Evolutionary conservation across 2,329 filamentous ascomycete genomes (phyloP).

Genomic region (Trichophyton rubrum): DNA sequence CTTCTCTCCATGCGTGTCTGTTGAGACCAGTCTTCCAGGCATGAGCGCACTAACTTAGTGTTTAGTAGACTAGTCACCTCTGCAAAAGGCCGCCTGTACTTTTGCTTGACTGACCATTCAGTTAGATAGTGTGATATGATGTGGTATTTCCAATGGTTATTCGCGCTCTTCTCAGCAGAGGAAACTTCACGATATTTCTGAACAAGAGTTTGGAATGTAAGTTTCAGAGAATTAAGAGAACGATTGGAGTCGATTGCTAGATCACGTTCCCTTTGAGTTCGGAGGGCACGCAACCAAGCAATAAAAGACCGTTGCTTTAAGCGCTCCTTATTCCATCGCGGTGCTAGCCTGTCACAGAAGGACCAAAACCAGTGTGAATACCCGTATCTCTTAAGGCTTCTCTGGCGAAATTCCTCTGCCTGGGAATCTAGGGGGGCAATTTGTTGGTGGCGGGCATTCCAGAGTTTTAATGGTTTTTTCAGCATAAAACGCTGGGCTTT

Average conservation of each 20-base stretch:
- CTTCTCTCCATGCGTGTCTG: slow-evolving; percentile 33
- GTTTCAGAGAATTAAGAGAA: slow-evolving; percentile 19
- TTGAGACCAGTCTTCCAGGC: slow-evolving; percentile 40
- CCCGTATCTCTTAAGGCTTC: slow-evolving; percentile 21
- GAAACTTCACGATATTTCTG: slow-evolving; percentile 21
- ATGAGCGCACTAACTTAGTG: slow-evolving; percentile 33
- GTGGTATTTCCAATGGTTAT: slow-evolving; percentile 22
- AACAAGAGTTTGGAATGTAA: slow-evolving; percentile 25
- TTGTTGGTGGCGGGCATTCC: slow-evolving; percentile 34
- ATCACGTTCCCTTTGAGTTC: slow-evolving; percentile 29
- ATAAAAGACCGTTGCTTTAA: slow-evolving; percentile 31
- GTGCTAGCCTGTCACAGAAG: slow-evolving; percentile 33
- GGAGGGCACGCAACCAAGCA: slow-evolving; percentile 29
- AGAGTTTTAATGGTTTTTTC: slow-evolving; percentile 43
- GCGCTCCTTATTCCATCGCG: slow-evolving; percentile 31
- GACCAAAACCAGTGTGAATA: slow-evolving; percentile 36
- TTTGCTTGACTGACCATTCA: slow-evolving; percentile 32
- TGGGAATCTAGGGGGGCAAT: slow-evolving; percentile 25
- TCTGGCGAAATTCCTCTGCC: slow-evolving; percentile 22
- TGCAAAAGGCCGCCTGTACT: slow-evolving; percentile 30
- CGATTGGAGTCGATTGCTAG: slow-evolving; percentile 27
- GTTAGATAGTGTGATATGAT: slow-evolving; percentile 27
- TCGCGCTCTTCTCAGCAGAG: slow-evolving; percentile 21
- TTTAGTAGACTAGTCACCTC: slow-evolving; percentile 36
- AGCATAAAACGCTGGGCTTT: slow-evolving; percentile 41